Evolutionary conservation across 192 early-diverging fungal genomes (phyloP), one percentile per base, ranked within the genome.

Genomic region (Chytriomyces sp.): DNA sequence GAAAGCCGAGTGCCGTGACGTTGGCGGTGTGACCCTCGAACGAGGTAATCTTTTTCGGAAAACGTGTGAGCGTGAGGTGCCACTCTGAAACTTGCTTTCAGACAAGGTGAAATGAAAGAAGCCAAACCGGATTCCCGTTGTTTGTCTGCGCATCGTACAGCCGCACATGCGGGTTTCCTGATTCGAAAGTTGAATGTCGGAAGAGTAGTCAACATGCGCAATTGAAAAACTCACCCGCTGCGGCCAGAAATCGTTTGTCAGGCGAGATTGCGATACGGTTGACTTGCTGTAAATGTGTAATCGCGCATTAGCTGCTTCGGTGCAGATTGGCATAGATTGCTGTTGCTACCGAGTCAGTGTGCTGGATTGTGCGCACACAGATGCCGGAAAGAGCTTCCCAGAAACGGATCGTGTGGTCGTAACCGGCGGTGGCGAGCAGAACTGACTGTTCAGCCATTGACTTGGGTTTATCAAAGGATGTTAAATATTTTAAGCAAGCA

Each of bases 241-340:
- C 94, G 13, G 91, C 94, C 16, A 96, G 79, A 78, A 90, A 92
- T 24, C 93, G 86, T 70, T 96, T 96, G 79, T 96, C 94, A 6
- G 94, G 94, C 11, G 94, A 95, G 10, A 96, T 95, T 48, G 90
- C 90, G 46, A 96, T 81, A 61, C 91, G 80, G 80, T 96, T 96
- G 23, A 96, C 92, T 91, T 95, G 94, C 93, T 94, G 71, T 64
- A 63, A 49, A 61, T 1, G 47, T 69, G 5, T 57, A 24, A 43
- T 65, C 64, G 64, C 44, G n/a, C 18, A 16, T 13, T 13, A 26
- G 44, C 18, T 13, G 28, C n/a, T n/a, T n/a, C n/a, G n/a, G n/a
- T n/a, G n/a, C n/a, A n/a, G n/a, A n/a, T n/a, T n/a, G n/a, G n/a
- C n/a, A n/a, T n/a, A n/a, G n/a, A n/a, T n/a, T n/a, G 16, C 7